Evolutionary conservation across 208 protist genomes (phyloP).

Genomic region (Histomonas meleagridis): DNA sequence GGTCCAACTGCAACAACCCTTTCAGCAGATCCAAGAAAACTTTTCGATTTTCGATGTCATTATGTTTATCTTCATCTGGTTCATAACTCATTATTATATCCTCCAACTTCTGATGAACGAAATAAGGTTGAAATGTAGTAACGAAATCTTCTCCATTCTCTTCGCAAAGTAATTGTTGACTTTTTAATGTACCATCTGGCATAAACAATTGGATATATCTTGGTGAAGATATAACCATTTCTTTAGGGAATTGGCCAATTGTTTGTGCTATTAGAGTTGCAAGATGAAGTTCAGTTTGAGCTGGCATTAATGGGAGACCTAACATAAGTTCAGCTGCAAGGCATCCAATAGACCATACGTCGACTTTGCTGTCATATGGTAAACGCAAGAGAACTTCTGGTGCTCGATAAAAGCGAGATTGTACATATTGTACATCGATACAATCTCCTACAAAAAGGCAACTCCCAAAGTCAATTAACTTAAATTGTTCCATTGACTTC

Average conservation of each 20-base stretch:
- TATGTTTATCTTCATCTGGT: not conserved
- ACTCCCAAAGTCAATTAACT: not conserved
- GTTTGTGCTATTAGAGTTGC: not conserved
- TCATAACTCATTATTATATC: not conserved
- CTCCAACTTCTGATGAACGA: not conserved
- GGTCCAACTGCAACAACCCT: not conserved
- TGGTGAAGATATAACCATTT: not conserved
- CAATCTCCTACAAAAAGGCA: not conserved
- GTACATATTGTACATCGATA: not conserved
- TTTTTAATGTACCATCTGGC: not conserved
- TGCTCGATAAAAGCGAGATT: constrained; percentile 10
- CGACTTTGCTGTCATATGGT: not conserved
- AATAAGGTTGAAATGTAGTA: not conserved
- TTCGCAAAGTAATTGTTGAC: not conserved
- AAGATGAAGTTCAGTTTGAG: not conserved
- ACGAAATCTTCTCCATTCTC: not conserved
- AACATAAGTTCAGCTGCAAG: constrained; percentile 41
- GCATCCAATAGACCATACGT: constrained; percentile 48
- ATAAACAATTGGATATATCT: not conserved
- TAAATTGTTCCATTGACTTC: not conserved
- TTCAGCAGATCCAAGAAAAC: not conserved
- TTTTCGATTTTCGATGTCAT: not conserved
- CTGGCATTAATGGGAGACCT: constrained; percentile 41
- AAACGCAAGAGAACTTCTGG: not conserved
- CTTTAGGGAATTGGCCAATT: not conserved